Evolutionary conservation across 1,284 basidiomycete species (phyloP).

Genomic region (Ganoderma meredithae): DNA sequence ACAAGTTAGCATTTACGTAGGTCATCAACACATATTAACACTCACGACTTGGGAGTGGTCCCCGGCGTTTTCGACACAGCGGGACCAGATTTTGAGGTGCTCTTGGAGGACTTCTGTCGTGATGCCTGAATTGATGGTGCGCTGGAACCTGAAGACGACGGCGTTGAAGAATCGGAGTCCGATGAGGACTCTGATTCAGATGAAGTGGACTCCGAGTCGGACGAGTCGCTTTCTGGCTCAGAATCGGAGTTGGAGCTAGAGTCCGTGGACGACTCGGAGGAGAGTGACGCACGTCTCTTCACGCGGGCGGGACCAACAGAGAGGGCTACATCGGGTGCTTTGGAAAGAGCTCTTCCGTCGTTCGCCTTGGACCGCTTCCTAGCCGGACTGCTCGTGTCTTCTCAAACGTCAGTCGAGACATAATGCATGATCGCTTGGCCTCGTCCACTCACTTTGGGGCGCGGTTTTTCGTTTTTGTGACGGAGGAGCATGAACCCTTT

Average conservation of each 20-base stretch:
- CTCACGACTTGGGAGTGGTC: neutral
- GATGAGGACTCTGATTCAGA: constrained; percentile 39
- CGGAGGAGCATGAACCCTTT: constrained; percentile 12
- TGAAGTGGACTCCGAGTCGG: constrained; percentile 25
- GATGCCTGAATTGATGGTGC: constrained; percentile 19
- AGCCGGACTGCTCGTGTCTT: constrained; percentile 19
- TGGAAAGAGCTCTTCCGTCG: constrained; percentile 3
- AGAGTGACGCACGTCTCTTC: constrained; percentile 2
- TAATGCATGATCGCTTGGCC: neutral
- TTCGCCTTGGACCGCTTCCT: constrained; percentile 32
- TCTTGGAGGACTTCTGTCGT: neutral
- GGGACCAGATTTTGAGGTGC: neutral
- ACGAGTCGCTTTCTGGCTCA: constrained; percentile 32
- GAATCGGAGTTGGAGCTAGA: constrained; percentile 30
- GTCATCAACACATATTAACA: neutral
- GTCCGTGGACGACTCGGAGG: constrained; percentile 27
- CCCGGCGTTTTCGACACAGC: neutral
- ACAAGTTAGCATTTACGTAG: neutral
- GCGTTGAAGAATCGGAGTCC: constrained; percentile 32
- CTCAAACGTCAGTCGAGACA: neutral
- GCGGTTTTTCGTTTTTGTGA: constrained; percentile 34
- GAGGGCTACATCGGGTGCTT: neutral
- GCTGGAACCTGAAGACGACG: constrained; percentile 14
- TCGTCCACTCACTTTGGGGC: constrained; percentile 16
- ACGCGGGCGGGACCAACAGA: neutral